A percentile compares a stretch with the other conserved stretches of the same genome.
These are phyloP conservation scores for Grosmannia clavigera DNA, from an alignment of 2,329 filamentous ascomycete species.

Conservation along the genomic window DNA sequence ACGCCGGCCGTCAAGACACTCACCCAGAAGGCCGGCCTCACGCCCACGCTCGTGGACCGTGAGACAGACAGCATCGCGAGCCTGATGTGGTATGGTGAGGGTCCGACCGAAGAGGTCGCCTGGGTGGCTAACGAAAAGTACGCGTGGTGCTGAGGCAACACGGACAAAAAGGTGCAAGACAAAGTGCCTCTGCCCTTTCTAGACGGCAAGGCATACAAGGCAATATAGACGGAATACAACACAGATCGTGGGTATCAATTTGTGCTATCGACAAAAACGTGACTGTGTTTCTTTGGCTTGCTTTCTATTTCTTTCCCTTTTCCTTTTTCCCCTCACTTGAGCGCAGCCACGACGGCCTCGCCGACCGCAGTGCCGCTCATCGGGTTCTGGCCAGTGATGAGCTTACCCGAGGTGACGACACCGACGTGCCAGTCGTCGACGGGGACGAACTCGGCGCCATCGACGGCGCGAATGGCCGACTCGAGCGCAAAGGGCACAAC, in stretches of 20 bases:
- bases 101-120: slow-evolving; percentile 39
- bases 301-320: too few relatives aligned
- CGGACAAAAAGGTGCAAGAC: background rate
- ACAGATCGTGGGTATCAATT: too few relatives aligned
- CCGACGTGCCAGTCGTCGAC: slow-evolving; percentile 36
- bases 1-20: slow-evolving; percentile 36
- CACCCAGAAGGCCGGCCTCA: slow-evolving; percentile 33
- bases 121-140: slow-evolving; percentile 72
- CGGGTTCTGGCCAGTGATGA: slow-evolving; percentile 49
- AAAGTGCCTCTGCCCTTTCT: background rate
- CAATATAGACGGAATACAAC: too few relatives aligned
- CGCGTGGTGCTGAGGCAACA: slow-evolving; percentile 51
- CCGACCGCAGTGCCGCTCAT: slow-evolving; percentile 37
- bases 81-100: slow-evolving; percentile 56
- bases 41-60: slow-evolving; percentile 38
- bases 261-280: too few relatives aligned
- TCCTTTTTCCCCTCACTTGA: background rate
- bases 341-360: slow-evolving; percentile 28
- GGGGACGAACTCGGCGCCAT: slow-evolving; percentile 43
- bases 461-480: slow-evolving; percentile 36
- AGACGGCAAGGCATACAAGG: background rate
- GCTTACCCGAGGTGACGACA: slow-evolving; percentile 28
- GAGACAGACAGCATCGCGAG: slow-evolving; percentile 58
- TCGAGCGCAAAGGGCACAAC: slow-evolving; percentile 48
- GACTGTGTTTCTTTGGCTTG: too few relatives aligned